A percentile compares a stretch with the other conserved stretches of the same genome.
Evolutionary conservation across 257 asterid species (phyloP).

Genomic region (Echium plantagineum): DNA sequence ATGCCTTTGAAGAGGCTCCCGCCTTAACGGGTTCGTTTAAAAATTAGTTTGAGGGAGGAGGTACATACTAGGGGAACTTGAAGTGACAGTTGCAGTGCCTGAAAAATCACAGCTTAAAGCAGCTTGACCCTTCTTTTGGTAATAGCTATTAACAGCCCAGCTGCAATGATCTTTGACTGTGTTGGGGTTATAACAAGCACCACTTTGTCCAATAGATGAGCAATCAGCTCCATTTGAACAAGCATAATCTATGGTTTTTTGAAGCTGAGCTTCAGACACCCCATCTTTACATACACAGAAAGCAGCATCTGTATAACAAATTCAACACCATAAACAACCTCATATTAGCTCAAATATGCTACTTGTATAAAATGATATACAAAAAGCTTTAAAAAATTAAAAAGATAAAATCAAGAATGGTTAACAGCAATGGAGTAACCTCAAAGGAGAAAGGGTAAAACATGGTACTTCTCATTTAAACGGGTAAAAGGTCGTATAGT

Average conservation of each 20-base stretch:
- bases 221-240: conserved; percentile 87
- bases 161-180: conserved; percentile 73
- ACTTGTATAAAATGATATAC: background rate
- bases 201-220: conserved; percentile 42
- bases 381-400: background rate
- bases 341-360: background rate
- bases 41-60: too few relatives aligned
- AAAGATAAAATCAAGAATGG: background rate
- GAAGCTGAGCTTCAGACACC: conserved; percentile 23
- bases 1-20: too few relatives aligned
- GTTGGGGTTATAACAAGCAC: conserved; percentile 63
- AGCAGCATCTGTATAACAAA: conserved; percentile 31
- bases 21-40: too few relatives aligned
- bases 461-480: too few relatives aligned
- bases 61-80: conserved; percentile 43
- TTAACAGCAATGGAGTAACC: background rate
- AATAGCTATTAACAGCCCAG: conserved; percentile 83
- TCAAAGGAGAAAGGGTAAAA: background rate
- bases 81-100: conserved; percentile 37
- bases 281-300: conserved; percentile 63
- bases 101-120: conserved; percentile 57
- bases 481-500: too few relatives aligned
- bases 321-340: background rate
- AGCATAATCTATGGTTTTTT: conserved; percentile 74
- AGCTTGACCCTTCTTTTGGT: conserved; percentile 39